These are phyloP conservation scores for Aegilops bicornis DNA, from an alignment of 176 grass and related monocot genomes.

Conservation along the genomic window DNA sequence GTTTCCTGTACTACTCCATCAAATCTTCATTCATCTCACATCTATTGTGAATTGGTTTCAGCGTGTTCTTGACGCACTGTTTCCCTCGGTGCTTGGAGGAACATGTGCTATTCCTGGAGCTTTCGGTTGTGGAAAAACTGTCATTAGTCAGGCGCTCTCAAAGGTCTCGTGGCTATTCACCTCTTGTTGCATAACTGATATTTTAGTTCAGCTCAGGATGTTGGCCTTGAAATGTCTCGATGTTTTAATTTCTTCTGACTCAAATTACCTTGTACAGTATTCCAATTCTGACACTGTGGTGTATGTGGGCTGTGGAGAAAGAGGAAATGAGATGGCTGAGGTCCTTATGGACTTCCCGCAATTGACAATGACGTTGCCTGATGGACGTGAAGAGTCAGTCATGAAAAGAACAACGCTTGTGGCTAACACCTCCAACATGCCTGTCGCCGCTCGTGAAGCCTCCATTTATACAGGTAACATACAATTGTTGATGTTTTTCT, in stretches of 20 bases:
- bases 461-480: slow-evolving; percentile 84
- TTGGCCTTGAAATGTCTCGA: background rate
- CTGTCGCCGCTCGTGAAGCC: slow-evolving; percentile 88
- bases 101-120: slow-evolving; percentile 93
- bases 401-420: slow-evolving; percentile 91
- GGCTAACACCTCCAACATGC: slow-evolving; percentile 93
- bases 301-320: slow-evolving; percentile 87
- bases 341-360: slow-evolving; percentile 86
- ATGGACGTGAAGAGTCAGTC: slow-evolving; percentile 89
- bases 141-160: slow-evolving; percentile 90
- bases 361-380: slow-evolving; percentile 85
- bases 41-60: slow-evolving; percentile 38
- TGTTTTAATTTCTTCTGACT: slow-evolving; percentile 13
- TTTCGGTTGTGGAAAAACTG: slow-evolving; percentile 93
- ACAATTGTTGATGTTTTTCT: background rate
- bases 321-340: slow-evolving; percentile 96
- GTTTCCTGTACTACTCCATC: background rate
- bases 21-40: slow-evolving; percentile 22
- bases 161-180: slow-evolving; percentile 42
- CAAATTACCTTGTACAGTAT: slow-evolving; percentile 50
- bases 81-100: slow-evolving; percentile 83
- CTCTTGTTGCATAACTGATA: slow-evolving; percentile 14
- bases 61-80: slow-evolving; percentile 85
- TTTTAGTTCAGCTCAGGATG: background rate
- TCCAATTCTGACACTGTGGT: slow-evolving; percentile 83